These are phyloP conservation scores for Rhizopogon vinicolor DNA, from an alignment of 768 basidiomycete species.

Conservation along the genomic window DNA sequence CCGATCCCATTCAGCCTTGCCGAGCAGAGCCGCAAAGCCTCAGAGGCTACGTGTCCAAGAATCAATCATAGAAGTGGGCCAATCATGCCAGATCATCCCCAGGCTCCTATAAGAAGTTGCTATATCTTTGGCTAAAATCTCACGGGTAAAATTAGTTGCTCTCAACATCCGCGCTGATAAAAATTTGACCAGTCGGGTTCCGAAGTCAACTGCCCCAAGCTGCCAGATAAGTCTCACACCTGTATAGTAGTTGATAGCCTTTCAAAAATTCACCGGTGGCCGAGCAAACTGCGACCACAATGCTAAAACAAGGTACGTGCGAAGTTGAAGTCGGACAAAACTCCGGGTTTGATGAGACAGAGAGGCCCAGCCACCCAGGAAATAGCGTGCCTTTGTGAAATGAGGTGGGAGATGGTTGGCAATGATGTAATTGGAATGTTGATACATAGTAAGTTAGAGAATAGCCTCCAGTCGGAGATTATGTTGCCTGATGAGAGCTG, in stretches of 20 bases:
- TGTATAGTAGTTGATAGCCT: background rate
- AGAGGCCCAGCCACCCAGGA: background rate
- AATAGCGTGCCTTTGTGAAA: background rate
- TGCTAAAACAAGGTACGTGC: constrained; percentile 4
- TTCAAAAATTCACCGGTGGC: constrained; percentile 1
- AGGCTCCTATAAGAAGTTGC: no score
- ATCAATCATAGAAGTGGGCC: no score
- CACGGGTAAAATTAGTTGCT: constrained; percentile 2
- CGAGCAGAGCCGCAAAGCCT: background rate
- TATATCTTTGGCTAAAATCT: background rate
- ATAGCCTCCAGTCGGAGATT: background rate
- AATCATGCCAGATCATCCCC: no score
- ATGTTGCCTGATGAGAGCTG: background rate
- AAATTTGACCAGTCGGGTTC: background rate
- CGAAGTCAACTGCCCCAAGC: background rate
- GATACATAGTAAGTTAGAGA: background rate
- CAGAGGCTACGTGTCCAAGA: background rate
- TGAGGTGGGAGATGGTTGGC: background rate
- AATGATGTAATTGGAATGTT: background rate
- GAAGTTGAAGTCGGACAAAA: background rate
- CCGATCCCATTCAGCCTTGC: background rate
- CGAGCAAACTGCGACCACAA: constrained; percentile 6
- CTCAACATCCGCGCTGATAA: background rate
- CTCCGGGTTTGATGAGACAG: background rate
- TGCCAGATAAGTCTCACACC: constrained; percentile 1